Base-by-base conservation (phyloP, 2,329 filamentous ascomycete species). In the Diplocarpon rosae region DNA sequence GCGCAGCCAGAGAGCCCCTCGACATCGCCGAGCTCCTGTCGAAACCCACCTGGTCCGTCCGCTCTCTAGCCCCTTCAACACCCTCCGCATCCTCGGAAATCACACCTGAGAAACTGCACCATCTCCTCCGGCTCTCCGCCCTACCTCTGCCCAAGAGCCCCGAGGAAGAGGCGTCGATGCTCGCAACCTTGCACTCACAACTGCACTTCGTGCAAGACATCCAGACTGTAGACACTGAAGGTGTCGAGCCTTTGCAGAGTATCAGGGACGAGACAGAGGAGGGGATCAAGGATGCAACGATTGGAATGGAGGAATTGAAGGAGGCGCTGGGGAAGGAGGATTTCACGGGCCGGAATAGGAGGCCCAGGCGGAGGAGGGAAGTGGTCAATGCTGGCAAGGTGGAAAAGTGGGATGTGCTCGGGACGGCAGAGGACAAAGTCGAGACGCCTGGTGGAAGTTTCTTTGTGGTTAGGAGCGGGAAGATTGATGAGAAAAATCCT, bases 181-280 rank as follows among this genome's bases (percentile, higher is more conserved):
- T 94, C 3, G 61, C 73, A 16, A 89, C 82, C 1, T 72, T 98
- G 1, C 73, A 80, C 42, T 78, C 83, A 28, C 92, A 98, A 61
- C 75, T 98, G 0, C 82, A 84, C 58, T 98, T 98, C 59, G 88
- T 96, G n/a, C 80, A 77, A 49, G 78, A 87, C 50, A 80, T 96
- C 15, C 89, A 94, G 59, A 69, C 72, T 36, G 81, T 95, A 39
- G 75, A 94, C 62, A 89, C 86, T 0, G 65, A 70, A 0, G 78
- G 74, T 3, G 70, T 95, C 0, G 71, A 78, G 45, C 89, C 92
- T 0, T 66, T 98, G 35, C 72, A 76, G 40, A 81, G 82, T 36
- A 82, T 96, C 46, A 78, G 86, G 42, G 90, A 96, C 61, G 89
- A 92, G 67, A 85, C 84, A 1, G 55, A 59, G 2, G 63, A 64